A percentile compares a stretch with the other conserved stretches of the same genome.
Conservation (phyloP, 208 protist species). For the Leishmania turanica region DNA sequence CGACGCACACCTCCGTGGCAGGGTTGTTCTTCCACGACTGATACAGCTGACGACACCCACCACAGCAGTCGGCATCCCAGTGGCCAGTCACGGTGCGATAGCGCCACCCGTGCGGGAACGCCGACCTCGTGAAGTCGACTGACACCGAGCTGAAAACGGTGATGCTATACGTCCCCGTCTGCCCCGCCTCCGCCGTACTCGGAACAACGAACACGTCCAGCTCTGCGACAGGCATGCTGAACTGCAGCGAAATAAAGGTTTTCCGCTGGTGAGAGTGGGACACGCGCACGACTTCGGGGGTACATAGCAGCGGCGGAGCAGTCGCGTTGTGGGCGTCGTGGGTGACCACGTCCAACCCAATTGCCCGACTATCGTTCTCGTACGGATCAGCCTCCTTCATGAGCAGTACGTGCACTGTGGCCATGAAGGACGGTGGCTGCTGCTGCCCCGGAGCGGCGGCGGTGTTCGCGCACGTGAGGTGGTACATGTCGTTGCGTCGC, state of each 20-base stretch:
- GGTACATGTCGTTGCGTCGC: slow-evolving; percentile 79
- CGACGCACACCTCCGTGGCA: slow-evolving; percentile 43
- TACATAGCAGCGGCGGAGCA: slow-evolving; percentile 53
- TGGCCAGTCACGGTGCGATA: slow-evolving; percentile 53
- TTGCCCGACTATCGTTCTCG: slow-evolving; percentile 62
- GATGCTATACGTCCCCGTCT: slow-evolving; percentile 67
- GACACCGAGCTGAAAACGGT: slow-evolving; percentile 67
- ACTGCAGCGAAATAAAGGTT: slow-evolving; percentile 44
- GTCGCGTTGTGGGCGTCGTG: slow-evolving; percentile 32
- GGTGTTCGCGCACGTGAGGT: slow-evolving; percentile 36
- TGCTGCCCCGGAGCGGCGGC: neutral
- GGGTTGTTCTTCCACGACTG: slow-evolving; percentile 88
- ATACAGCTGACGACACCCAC: slow-evolving; percentile 62
- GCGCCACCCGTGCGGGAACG: slow-evolving; percentile 78
- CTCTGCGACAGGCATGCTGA: slow-evolving; percentile 36
- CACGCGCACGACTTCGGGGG: slow-evolving; percentile 40
- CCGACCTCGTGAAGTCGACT: slow-evolving; percentile 38
- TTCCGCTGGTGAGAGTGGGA: slow-evolving; percentile 37
- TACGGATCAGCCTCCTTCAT: slow-evolving; percentile 71
- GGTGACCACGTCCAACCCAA: slow-evolving; percentile 73
- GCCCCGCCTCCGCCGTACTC: slow-evolving; percentile 46
- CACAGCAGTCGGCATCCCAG: slow-evolving; percentile 76
- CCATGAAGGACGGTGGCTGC: slow-evolving; percentile 3
- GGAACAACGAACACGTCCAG: slow-evolving; percentile 78
- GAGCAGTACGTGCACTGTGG: slow-evolving; percentile 61